A percentile compares a stretch with the other conserved stretches of the same genome.
Conservation (phyloP, 1,284 basidiomycete genomes). For the Amylostereum chailletii region DNA sequence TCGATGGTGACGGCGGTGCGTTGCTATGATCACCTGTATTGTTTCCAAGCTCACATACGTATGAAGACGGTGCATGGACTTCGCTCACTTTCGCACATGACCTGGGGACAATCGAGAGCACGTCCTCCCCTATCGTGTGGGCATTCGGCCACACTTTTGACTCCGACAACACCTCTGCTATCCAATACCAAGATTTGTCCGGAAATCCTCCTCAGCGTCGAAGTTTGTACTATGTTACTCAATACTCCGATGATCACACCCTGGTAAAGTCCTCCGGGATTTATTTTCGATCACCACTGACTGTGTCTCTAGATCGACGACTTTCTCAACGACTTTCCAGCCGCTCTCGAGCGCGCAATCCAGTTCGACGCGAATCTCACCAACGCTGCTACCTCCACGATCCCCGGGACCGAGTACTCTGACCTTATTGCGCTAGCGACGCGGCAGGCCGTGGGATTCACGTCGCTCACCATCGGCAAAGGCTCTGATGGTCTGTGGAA, state of each 20-base stretch:
- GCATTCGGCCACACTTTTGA: neutral
- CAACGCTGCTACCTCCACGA: neutral
- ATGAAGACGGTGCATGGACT: conserved; percentile 15
- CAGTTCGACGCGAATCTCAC: neutral
- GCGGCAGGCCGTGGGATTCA: conserved; percentile 1
- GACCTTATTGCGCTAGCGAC: conserved; percentile 2
- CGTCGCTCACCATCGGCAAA: conserved; percentile 6
- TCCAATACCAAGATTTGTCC: conserved; percentile 12
- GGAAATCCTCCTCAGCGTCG: neutral
- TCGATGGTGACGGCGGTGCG: no score
- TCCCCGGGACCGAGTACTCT: neutral
- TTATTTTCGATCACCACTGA: no score
- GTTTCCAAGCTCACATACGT: no score
- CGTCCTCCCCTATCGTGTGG: neutral
- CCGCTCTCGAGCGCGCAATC: neutral
- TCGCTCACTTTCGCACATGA: conserved; percentile 10
- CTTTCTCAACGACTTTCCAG: neutral
- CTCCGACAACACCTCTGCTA: conserved; percentile 9
- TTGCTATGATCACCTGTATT: no score
- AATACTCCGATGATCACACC: neutral
- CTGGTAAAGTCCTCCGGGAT: conserved; percentile 10
- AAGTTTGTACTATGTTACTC: neutral
- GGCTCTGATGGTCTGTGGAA: neutral
- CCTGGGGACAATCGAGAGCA: neutral
- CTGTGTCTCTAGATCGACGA: conserved; percentile 31